Conservation (phyloP, 2,329 filamentous ascomycete species). For the Teratosphaeria pseudoeucalypti region DNA sequence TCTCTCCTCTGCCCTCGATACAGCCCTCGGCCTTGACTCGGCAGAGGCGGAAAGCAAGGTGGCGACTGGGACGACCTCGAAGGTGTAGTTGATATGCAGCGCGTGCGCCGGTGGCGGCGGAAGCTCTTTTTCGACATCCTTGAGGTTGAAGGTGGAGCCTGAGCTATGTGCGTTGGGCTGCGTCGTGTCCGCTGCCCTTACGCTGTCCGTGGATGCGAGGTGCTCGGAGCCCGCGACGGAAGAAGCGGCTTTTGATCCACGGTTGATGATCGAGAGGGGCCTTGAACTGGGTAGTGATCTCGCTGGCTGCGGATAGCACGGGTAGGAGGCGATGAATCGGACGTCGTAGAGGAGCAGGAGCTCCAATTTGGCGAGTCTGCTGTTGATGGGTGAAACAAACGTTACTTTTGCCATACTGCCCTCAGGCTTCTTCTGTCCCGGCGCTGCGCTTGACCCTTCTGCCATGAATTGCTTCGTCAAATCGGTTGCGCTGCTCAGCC, state of each 20-base stretch:
- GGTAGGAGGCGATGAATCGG: constrained; percentile 45
- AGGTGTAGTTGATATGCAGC: constrained; percentile 29
- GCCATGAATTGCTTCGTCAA: neutral
- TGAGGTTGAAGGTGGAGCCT: neutral
- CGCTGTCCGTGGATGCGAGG: neutral
- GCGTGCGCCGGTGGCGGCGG: constrained; percentile 26
- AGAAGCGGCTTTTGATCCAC: neutral
- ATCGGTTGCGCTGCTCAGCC: neutral
- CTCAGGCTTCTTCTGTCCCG: neutral
- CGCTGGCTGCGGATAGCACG: constrained; percentile 28
- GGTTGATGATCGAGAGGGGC: neutral
- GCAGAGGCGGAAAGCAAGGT: constrained; percentile 9
- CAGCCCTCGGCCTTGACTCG: constrained; percentile 4
- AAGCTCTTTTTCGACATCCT: constrained; percentile 28
- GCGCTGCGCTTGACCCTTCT: neutral
- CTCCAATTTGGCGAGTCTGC: constrained; percentile 9
- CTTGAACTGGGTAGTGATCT: neutral
- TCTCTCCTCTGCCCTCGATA: constrained; percentile 2
- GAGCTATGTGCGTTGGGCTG: neutral
- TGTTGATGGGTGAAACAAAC: constrained; percentile 21
- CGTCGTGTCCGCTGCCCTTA: neutral
- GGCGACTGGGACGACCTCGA: constrained; percentile 26
- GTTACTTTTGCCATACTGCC: constrained; percentile 17
- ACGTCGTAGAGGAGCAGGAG: constrained; percentile 41
- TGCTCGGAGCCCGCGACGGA: neutral